Conservation (phyloP, 805 yeast species). For the Nakazawaea holstii region DNA sequence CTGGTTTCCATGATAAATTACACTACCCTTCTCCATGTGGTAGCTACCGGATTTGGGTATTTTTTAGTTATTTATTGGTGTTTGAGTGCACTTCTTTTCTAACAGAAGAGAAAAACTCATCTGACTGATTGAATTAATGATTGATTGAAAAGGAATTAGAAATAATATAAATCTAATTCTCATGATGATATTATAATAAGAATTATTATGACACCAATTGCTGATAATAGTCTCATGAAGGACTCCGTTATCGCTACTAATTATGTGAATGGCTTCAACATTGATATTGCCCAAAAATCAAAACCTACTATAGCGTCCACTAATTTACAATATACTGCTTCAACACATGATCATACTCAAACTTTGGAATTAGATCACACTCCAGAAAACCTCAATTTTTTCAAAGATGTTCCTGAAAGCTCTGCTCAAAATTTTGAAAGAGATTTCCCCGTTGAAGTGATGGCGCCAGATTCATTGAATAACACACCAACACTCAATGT, state of each 20-base stretch:
- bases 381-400: background rate
- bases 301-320: conserved; percentile 10
- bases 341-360: conserved; percentile 7
- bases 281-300: conserved; percentile 2
- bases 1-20: too few relatives aligned
- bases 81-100: background rate
- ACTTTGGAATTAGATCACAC: conserved; percentile 5
- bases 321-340: conserved; percentile 9
- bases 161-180: background rate
- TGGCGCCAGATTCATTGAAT: conserved; percentile 9
- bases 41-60: background rate
- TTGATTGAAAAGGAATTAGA: background rate
- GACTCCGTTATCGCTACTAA: background rate
- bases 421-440: conserved; percentile 3
- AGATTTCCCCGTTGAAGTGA: conserved; percentile 11
- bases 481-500: background rate
- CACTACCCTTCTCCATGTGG: background rate
- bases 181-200: background rate
- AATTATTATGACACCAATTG: too few relatives aligned
- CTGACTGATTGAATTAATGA: background rate
- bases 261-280: background rate
- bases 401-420: background rate
- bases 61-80: too few relatives aligned
- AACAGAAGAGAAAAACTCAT: too few relatives aligned
- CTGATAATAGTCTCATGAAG: too few relatives aligned